phyloP scores from a whole-genome alignment of 768 basidiomycete species.

The Lentinula sp. region DNA sequence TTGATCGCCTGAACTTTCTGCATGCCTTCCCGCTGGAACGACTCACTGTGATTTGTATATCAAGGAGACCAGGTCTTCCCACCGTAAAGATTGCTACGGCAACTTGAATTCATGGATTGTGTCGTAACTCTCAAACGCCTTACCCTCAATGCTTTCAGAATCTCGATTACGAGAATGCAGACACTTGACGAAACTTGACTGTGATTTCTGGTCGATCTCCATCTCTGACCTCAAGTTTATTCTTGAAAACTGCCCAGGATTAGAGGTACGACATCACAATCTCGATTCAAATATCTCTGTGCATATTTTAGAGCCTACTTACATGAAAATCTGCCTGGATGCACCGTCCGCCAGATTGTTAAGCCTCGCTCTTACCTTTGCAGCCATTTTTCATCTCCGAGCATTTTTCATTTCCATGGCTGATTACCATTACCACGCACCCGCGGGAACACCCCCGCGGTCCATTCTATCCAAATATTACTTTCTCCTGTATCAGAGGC shows the following conservation, averaged over 20 bases:
- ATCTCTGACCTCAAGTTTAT: conserved; percentile 25
- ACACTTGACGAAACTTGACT: conserved; percentile 22
- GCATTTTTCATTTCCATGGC: conserved; percentile 21
- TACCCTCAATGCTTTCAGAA: conserved; percentile 25
- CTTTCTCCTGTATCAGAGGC: not conserved
- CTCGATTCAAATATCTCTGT: conserved; percentile 2
- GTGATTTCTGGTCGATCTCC: conserved; percentile 33
- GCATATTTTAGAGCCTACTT: not conserved
- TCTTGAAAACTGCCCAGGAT: conserved; percentile 24
- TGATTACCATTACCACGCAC: conserved; percentile 19
- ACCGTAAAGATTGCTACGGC: conserved; percentile 12
- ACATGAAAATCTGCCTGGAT: conserved; percentile 28
- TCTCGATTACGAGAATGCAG: conserved; percentile 15
- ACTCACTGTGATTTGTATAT: conserved; percentile 20
- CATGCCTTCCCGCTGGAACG: conserved; percentile 20
- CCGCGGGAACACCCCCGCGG: conserved; percentile 22
- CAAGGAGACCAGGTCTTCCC: conserved; percentile 18
- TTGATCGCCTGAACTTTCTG: conserved; percentile 30
- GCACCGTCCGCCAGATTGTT: conserved; percentile 30
- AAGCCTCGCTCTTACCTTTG: conserved; percentile 23
- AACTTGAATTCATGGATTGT: conserved; percentile 18
- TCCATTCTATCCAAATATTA: conserved; percentile 6
- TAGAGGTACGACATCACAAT: conserved; percentile 20
- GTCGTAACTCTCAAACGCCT: conserved; percentile 18
- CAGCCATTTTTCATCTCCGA: conserved; percentile 21